These are phyloP conservation scores for Fonsecaea nubica DNA, from an alignment of 2,329 filamentous ascomycete species.

Conservation along the genomic window DNA sequence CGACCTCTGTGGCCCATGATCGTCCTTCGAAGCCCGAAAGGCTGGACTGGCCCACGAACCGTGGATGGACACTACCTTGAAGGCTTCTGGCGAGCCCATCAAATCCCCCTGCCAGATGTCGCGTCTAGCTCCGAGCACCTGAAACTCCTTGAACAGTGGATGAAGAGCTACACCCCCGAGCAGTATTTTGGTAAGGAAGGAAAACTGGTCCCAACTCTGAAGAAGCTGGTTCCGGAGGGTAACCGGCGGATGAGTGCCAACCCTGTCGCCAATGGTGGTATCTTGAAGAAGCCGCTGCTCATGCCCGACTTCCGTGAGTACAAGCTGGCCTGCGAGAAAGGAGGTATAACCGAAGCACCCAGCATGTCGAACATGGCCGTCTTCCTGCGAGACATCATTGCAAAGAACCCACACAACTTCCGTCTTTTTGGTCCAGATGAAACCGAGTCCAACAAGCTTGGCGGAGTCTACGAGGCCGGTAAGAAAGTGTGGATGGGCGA, in stretches of 20 bases:
- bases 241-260: slow-evolving; percentile 77
- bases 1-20: slow-evolving; percentile 81
- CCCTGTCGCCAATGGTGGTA: slow-evolving; percentile 74
- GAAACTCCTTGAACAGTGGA: slow-evolving; percentile 75
- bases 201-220: slow-evolving; percentile 67
- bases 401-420: slow-evolving; percentile 70
- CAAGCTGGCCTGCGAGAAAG: slow-evolving; percentile 65
- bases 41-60: slow-evolving; percentile 78
- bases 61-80: slow-evolving; percentile 72
- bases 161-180: slow-evolving; percentile 77
- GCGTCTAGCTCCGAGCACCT: slow-evolving; percentile 69
- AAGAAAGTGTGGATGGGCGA: slow-evolving; percentile 84
- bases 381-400: slow-evolving; percentile 72
- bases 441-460: slow-evolving; percentile 81
- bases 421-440: slow-evolving; percentile 80
- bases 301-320: slow-evolving; percentile 75
- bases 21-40: slow-evolving; percentile 76
- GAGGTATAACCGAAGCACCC: slow-evolving; percentile 62
- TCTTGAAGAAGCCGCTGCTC: slow-evolving; percentile 69
- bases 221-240: slow-evolving; percentile 69
- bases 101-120: slow-evolving; percentile 76
- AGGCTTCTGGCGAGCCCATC: slow-evolving; percentile 80
- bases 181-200: slow-evolving; percentile 71
- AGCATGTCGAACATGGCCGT: slow-evolving; percentile 74
- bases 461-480: slow-evolving; percentile 71